Conservation (phyloP, 495 filamentous ascomycete genomes). For the Hapsidospora chrysogenum region DNA sequence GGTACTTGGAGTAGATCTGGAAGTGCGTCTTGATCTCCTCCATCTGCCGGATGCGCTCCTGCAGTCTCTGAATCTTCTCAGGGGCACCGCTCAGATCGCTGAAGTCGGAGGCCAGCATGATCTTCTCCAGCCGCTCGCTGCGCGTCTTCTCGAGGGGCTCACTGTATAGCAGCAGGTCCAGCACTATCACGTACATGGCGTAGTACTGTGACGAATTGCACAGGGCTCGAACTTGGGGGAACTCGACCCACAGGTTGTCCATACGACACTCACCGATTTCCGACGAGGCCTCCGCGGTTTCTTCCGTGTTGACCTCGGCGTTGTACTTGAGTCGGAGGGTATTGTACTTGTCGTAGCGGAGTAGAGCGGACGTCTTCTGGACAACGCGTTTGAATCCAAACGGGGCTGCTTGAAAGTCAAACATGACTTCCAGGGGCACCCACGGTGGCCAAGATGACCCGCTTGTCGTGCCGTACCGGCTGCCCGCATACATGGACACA, state of each 20-base stretch:
- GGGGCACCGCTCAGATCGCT: constrained; percentile 89
- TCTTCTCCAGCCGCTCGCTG: constrained; percentile 86
- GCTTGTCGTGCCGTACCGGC: constrained; percentile 71
- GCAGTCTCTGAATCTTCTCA: constrained; percentile 80
- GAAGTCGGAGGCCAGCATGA: constrained; percentile 99
- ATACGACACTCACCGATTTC: constrained; percentile 59
- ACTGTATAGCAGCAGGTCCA: constrained; percentile 86
- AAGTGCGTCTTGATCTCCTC: constrained; percentile 96
- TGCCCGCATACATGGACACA: constrained; percentile 84
- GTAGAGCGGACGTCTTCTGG: constrained; percentile 79
- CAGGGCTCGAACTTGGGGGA: constrained; percentile 77
- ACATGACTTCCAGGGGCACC: constrained; percentile 96
- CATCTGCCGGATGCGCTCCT: constrained; percentile 80
- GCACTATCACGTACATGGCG: constrained; percentile 89
- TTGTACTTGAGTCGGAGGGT: constrained; percentile 94
- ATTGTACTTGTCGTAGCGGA: constrained; percentile 97
- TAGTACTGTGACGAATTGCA: constrained; percentile 96
- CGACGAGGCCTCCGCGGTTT: constrained; percentile 14
- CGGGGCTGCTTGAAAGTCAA: constrained; percentile 79
- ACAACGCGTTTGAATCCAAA: constrained; percentile 94
- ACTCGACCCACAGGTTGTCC: constrained; percentile 92
- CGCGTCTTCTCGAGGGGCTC: constrained; percentile 93
- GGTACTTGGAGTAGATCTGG: constrained; percentile 72
- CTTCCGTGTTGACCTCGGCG: constrained; percentile 63
- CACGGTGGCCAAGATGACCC: constrained; percentile 91